Conservation (phyloP, 2,329 filamentous ascomycete species). For the Alternaria metachromatica region DNA sequence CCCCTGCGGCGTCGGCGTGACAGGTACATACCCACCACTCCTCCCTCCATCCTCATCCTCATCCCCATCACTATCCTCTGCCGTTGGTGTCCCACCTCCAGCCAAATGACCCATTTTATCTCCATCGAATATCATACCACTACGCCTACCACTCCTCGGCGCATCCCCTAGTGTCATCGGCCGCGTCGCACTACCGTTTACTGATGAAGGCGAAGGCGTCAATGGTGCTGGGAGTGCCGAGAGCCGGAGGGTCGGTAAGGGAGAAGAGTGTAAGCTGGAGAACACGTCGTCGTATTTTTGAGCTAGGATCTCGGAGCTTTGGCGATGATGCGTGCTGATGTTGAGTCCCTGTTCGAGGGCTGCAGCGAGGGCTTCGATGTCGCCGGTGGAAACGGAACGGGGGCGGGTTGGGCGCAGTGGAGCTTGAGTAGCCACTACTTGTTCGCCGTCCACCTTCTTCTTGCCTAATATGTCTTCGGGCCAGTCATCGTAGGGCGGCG, state of each 20-base stretch:
- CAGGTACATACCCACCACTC: not conserved
- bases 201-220: not conserved
- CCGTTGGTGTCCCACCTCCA: not conserved
- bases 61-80: not conserved
- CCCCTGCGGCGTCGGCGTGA: not conserved
- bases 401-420: not conserved
- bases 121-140: constrained; percentile 6
- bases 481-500: not conserved
- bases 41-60: not conserved
- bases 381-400: not conserved
- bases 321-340: not conserved
- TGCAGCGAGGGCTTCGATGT: not conserved
- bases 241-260: not conserved
- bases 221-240: not conserved
- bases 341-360: not conserved
- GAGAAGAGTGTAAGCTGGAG: not conserved
- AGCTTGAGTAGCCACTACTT: not conserved
- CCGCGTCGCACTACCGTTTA: not conserved
- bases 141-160: not conserved
- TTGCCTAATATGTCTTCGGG: not conserved
- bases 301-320: not conserved
- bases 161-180: not conserved
- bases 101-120: not conserved
- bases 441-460: not conserved
- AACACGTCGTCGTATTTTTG: constrained; percentile 18